Conservation (phyloP, 1,284 basidiomycete genomes). For the Flammula alnicola region DNA sequence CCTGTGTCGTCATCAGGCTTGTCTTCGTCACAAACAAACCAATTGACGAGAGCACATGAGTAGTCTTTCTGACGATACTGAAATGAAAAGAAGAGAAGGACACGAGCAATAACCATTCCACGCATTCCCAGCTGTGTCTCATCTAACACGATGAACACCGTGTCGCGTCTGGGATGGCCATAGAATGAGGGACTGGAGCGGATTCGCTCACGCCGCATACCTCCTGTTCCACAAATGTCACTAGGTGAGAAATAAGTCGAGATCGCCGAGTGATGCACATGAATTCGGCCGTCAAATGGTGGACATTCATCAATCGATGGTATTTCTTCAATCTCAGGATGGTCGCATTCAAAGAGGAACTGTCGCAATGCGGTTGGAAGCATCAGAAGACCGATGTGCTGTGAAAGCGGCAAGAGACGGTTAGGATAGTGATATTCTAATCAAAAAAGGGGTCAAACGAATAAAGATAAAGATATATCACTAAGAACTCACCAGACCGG, state of each 20-base stretch:
- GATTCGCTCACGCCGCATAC: slow-evolving; percentile 32
- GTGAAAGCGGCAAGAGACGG: slow-evolving; percentile 12
- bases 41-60: slow-evolving; percentile 27
- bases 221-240: slow-evolving; percentile 27
- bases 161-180: slow-evolving; percentile 15
- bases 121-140: slow-evolving; percentile 16
- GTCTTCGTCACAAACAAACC: slow-evolving; percentile 22
- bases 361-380: slow-evolving; percentile 23
- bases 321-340: slow-evolving; percentile 10
- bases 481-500: background rate
- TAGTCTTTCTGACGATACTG: slow-evolving; percentile 11
- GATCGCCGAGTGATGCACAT: slow-evolving; percentile 16
- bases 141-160: slow-evolving; percentile 18
- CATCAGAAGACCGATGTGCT: slow-evolving; percentile 15
- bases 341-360: slow-evolving; percentile 5
- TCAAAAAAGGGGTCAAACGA: background rate
- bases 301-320: background rate
- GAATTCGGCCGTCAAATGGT: slow-evolving; percentile 5
- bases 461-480: background rate
- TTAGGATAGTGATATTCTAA: slow-evolving; percentile 20
- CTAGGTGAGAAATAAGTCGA: slow-evolving; percentile 13
- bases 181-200: slow-evolving; percentile 24
- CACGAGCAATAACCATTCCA: slow-evolving; percentile 14
- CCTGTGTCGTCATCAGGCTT: slow-evolving; percentile 25
- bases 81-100: slow-evolving; percentile 31